Percentiles rank a stretch among this genome's conserved stretches.
Conservation (phyloP, 192 early-diverging fungal species). For the Allomyces arbusculus region DNA sequence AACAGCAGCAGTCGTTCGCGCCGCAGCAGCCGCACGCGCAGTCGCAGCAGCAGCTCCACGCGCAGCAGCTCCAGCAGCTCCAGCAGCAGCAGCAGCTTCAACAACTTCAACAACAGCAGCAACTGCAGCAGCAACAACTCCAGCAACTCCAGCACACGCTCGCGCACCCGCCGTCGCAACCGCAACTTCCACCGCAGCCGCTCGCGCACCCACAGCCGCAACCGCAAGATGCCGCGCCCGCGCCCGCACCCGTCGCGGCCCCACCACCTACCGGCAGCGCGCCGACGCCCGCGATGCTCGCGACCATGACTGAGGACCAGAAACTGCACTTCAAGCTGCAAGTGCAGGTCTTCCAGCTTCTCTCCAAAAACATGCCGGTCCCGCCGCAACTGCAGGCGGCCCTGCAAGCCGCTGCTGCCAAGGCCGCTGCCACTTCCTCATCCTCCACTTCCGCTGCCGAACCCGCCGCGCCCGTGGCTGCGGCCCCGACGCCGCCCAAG, state of each 20-base stretch:
- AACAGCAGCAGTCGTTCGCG: slow-evolving; percentile 6
- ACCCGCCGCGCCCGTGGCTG: not conserved
- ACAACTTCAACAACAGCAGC: slow-evolving; percentile 5
- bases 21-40: too few species aligned
- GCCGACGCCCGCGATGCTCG: not conserved
- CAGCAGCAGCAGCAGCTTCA: slow-evolving; percentile 14
- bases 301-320: slow-evolving; percentile 36
- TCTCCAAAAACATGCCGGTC: slow-evolving; percentile 57
- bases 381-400: slow-evolving; percentile 48
- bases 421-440: not conserved
- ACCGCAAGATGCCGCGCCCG: slow-evolving; percentile 2
- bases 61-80: slow-evolving; percentile 2
- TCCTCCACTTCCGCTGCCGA: not conserved
- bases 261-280: not conserved
- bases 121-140: slow-evolving; percentile 1
- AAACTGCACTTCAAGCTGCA: slow-evolving; percentile 51
- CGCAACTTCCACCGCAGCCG: slow-evolving; percentile 10
- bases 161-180: slow-evolving; percentile 13
- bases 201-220: slow-evolving; percentile 6
- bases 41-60: slow-evolving; percentile 3
- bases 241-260: slow-evolving; percentile 1
- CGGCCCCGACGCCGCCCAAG: not conserved
- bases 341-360: slow-evolving; percentile 64
- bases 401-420: slow-evolving; percentile 11
- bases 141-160: not conserved